Evolutionary conservation across 495 filamentous ascomycete genomes (phyloP), one percentile per base, ranked within the genome.

Genomic region (Aspergillus leporis): DNA sequence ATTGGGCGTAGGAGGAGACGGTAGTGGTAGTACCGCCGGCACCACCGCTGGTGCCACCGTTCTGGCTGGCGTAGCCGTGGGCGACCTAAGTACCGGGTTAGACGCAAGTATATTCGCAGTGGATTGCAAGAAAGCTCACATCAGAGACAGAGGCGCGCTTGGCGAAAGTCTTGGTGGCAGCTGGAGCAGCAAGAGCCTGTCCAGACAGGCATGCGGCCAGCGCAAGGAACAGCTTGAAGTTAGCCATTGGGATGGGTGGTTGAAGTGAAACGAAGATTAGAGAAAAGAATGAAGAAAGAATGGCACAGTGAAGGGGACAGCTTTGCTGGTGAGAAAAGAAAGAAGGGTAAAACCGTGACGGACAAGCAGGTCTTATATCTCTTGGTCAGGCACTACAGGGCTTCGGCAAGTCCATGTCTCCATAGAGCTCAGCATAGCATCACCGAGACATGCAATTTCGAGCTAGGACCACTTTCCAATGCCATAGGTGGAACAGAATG

Each of bases 1-100:
- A 81, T 28, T 74, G 71, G 22, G 81, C 79, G 30, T 83, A 81
- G 3, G 79, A 79, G 2, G 82, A 82, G 50, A 87, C 86, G 9
- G 82, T 85, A 12, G 80, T 83, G 6, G 81, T 84, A 2, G 75
- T 80, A 53, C 85, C 86, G 14, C 83, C 82, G 31, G 73, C 67
- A 54, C 86, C 85, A 36, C 85, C 85, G n/a, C 75, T 86, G 18
- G 84, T 87, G 38, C 79, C 78, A 34, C 79, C 78, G 55, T 80
- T 81, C 61, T 72, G 50, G 55, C 74, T 75, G 22, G 78, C 77
- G 52, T 70, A 81, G 22, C 74, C 74, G 23, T 66, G 66, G 5
- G 71, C 71, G 18, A 56, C 60, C 70, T 74, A 32, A 4, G 28
- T 19, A 14, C 21, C 50, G 21, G 36, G 52, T 21, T 58, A 22